A percentile compares a stretch with the other conserved stretches of the same genome.
Evolutionary conservation across 1,284 basidiomycete species (phyloP).

Genomic region (Rhodotorula sp.): DNA sequence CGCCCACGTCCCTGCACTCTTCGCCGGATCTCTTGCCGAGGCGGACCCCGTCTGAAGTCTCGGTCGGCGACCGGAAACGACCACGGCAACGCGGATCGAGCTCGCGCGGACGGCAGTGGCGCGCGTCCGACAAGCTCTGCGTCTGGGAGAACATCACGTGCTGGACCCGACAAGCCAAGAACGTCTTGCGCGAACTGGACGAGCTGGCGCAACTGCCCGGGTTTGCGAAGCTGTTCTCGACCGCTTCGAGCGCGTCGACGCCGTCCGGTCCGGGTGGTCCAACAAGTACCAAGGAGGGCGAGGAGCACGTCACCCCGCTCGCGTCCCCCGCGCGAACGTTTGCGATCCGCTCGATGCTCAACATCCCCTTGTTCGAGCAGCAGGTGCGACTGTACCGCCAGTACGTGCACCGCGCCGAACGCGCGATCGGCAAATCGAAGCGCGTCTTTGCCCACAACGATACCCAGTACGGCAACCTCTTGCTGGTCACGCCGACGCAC

Average conservation of each 20-base stretch:
- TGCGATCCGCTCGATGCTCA: constrained; percentile 52
- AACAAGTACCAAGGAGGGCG: neutral
- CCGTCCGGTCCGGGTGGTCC: neutral
- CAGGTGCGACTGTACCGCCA: constrained; percentile 67
- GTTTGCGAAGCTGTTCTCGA: constrained; percentile 28
- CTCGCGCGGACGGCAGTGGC: neutral
- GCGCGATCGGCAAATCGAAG: constrained; percentile 56
- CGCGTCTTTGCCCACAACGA: constrained; percentile 79
- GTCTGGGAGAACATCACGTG: constrained; percentile 47
- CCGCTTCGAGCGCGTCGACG: constrained; percentile 7
- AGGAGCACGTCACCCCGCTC: constrained; percentile 25
- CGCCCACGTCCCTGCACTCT: constrained; percentile 23
- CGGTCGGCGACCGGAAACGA: constrained; percentile 39
- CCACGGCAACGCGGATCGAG: constrained; percentile 9
- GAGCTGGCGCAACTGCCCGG: constrained; percentile 37
- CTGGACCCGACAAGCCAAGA: constrained; percentile 48
- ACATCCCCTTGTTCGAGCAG: constrained; percentile 63
- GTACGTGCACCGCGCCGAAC: constrained; percentile 64
- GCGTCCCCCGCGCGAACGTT: constrained; percentile 20
- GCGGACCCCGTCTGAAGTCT: constrained; percentile 31
- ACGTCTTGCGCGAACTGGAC: constrained; percentile 48
- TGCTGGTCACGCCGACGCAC: constrained; percentile 58
- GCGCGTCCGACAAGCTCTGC: constrained; percentile 33
- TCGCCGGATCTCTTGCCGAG: constrained; percentile 29
- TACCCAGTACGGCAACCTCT: constrained; percentile 88